Conservation (phyloP, 2,329 filamentous ascomycete genomes). For the Fonsecaea pedrosoi region DNA sequence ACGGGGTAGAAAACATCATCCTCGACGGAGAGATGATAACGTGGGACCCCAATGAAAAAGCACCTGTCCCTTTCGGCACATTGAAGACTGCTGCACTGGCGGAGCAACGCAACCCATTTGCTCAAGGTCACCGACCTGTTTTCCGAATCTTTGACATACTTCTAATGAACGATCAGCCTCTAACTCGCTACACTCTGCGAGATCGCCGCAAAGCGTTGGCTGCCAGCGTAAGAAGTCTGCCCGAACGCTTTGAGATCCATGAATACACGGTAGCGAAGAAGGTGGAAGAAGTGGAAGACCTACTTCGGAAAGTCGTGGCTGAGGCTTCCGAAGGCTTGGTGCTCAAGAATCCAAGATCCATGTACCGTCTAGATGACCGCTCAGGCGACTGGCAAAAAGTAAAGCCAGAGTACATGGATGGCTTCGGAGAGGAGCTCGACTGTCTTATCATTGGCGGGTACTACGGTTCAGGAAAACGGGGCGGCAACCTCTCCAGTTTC, state of each 20-base stretch:
- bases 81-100: slow-evolving; percentile 87
- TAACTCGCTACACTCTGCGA: slow-evolving; percentile 82
- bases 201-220: slow-evolving; percentile 80
- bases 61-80: slow-evolving; percentile 87
- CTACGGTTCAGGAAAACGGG: slow-evolving; percentile 84
- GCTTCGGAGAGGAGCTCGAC: slow-evolving; percentile 92
- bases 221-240: slow-evolving; percentile 70
- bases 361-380: slow-evolving; percentile 84
- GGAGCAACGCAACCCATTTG: slow-evolving; percentile 75
- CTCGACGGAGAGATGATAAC: slow-evolving; percentile 99
- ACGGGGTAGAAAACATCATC: slow-evolving; percentile 82
- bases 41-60: slow-evolving; percentile 87
- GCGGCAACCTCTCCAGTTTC: slow-evolving; percentile 82
- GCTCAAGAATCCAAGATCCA: slow-evolving; percentile 87
- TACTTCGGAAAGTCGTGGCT: slow-evolving; percentile 81
- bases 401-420: slow-evolving; percentile 97
- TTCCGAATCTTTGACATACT: slow-evolving; percentile 91
- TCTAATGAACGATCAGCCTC: slow-evolving; percentile 78
- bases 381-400: slow-evolving; percentile 99
- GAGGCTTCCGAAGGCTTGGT: slow-evolving; percentile 90
- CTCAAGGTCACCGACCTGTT: slow-evolving; percentile 72
- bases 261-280: slow-evolving; percentile 69
- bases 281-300: slow-evolving; percentile 76
- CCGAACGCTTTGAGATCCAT: slow-evolving; percentile 84
- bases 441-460: slow-evolving; percentile 90